Evolutionary conservation across 495 filamentous ascomycete genomes (phyloP).

Genomic region (Aspergillus baeticus): DNA sequence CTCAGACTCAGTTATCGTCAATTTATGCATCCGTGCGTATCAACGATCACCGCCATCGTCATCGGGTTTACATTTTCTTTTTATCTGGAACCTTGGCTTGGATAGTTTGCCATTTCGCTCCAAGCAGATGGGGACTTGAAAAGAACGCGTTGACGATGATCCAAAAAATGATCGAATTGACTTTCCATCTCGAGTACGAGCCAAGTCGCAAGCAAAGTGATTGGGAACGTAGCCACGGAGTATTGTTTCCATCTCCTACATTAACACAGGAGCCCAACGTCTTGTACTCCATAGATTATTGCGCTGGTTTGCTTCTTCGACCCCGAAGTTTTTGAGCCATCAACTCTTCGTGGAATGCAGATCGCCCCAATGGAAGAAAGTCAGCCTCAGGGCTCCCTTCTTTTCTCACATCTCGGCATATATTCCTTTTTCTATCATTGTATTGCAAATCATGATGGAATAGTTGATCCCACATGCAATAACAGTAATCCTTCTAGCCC

Average conservation of each 20-base stretch:
- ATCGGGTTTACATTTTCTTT: not conserved
- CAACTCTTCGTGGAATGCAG: not conserved
- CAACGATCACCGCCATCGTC: conserved; percentile 4
- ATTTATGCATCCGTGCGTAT: not conserved
- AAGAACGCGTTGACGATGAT: not conserved
- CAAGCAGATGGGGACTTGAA: not conserved
- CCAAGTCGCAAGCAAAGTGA: not conserved
- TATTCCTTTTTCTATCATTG: conserved; percentile 4
- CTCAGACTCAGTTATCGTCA: not conserved
- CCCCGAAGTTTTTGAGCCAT: not conserved
- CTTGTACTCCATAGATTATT: not conserved
- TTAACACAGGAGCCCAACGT: not conserved
- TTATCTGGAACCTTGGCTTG: conserved; percentile 8
- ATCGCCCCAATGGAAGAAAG: not conserved
- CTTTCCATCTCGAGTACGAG: not conserved
- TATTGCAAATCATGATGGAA: conserved; percentile 7
- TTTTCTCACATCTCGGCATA: not conserved
- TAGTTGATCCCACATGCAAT: conserved; percentile 6
- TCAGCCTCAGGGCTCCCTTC: conserved; percentile 7
- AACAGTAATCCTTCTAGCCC: not conserved
- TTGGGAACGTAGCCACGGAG: not conserved
- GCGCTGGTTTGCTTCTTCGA: not conserved
- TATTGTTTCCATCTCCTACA: conserved; percentile 7
- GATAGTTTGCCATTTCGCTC: not conserved
- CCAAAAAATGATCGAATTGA: not conserved